Percentiles rank a stretch among this genome's conserved stretches.
Conservation (phyloP, 495 filamentous ascomycete genomes). For the Xylaria palmicola region DNA sequence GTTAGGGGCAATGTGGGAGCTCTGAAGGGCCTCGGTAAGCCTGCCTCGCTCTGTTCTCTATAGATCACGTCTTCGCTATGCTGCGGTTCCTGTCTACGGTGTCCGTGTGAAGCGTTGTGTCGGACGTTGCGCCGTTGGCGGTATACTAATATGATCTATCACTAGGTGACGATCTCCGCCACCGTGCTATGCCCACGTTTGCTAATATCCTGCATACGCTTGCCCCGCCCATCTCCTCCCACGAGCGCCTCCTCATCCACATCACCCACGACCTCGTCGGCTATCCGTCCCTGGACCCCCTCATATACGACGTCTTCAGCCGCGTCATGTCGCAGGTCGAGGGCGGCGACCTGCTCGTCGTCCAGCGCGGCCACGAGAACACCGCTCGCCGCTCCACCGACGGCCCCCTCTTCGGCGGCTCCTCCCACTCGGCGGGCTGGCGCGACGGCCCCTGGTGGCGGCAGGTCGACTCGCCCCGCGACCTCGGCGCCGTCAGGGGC, state of each 20-base stretch:
- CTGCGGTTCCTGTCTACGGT: neutral
- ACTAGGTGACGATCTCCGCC: constrained; percentile 83
- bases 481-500: constrained; percentile 76
- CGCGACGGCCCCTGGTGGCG: constrained; percentile 97
- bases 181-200: constrained; percentile 90
- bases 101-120: neutral
- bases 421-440: constrained; percentile 61
- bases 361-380: constrained; percentile 88
- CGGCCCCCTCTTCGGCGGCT: constrained; percentile 56
- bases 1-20: constrained; percentile 88
- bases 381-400: constrained; percentile 63
- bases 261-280: constrained; percentile 92
- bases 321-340: constrained; percentile 98
- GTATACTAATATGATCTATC: constrained; percentile 19
- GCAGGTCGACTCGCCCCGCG: constrained; percentile 64
- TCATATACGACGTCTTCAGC: constrained; percentile 90
- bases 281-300: constrained; percentile 91
- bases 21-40: constrained; percentile 74
- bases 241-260: constrained; percentile 97
- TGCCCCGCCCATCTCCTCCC: constrained; percentile 93
- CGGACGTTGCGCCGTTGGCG: neutral
- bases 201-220: constrained; percentile 91
- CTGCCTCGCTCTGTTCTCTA: neutral
- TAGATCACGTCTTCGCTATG: neutral
- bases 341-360: constrained; percentile 93